A percentile compares a stretch with the other conserved stretches of the same genome.
phyloP scores from a whole-genome alignment of 2,329 filamentous ascomycete genomes.

The Talaromyces sp. region DNA sequence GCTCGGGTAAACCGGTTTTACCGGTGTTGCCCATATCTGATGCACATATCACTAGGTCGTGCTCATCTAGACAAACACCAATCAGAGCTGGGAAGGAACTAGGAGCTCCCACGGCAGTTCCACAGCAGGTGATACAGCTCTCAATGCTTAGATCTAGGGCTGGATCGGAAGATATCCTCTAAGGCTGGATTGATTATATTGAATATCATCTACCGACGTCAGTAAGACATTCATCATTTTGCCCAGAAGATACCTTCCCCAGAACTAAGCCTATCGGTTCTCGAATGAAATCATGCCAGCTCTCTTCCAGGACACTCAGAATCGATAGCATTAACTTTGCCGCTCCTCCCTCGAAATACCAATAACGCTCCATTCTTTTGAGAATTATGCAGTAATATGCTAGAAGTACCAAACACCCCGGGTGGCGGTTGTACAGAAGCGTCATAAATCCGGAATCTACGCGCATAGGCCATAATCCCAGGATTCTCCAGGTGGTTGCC shows the following conservation, averaged over 20 bases:
- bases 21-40: not conserved
- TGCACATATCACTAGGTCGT: not conserved
- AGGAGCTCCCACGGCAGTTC: not conserved
- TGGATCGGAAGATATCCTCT: not conserved
- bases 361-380: constrained; percentile 32
- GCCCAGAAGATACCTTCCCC: not conserved
- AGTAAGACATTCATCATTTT: not conserved
- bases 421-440: constrained; percentile 30
- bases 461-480: constrained; percentile 37
- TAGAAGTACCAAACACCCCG: constrained; percentile 36
- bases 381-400: constrained; percentile 39
- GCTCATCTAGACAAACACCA: not conserved
- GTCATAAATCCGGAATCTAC: constrained; percentile 31
- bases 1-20: not conserved
- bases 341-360: constrained; percentile 36
- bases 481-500: constrained; percentile 27
- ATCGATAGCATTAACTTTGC: not conserved
- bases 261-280: not conserved
- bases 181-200: not conserved
- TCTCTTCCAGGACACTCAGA: not conserved
- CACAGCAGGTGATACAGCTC: not conserved
- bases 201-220: not conserved
- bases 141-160: not conserved
- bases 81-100: not conserved
- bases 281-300: not conserved